phyloP scores from a whole-genome alignment of 192 early-diverging fungal species.

The Coemansia sp. region DNA sequence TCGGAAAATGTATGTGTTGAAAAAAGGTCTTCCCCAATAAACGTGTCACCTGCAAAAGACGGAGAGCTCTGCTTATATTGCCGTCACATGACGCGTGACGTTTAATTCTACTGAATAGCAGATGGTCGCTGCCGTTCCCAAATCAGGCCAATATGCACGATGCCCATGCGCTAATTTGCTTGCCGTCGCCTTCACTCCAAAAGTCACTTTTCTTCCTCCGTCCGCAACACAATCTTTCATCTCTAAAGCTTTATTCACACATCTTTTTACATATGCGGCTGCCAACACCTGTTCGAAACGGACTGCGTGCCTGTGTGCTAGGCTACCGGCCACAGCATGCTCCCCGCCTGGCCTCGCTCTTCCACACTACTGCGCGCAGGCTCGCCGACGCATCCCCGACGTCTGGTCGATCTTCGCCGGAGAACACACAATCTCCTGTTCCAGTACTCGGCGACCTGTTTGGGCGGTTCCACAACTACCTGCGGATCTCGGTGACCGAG shows the following conservation, averaged over 20 bases:
- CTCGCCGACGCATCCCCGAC: background rate
- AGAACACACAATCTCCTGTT: background rate
- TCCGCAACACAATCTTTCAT: background rate
- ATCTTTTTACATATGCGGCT: slow-evolving; percentile 2
- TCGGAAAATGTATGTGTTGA: too few relatives aligned
- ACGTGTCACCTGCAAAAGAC: too few relatives aligned
- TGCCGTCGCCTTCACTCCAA: too few relatives aligned
- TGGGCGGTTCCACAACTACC: slow-evolving; percentile 85
- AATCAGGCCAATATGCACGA: too few relatives aligned
- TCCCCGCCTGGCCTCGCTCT: background rate
- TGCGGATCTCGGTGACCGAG: slow-evolving; percentile 94
- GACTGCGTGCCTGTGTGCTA: background rate
- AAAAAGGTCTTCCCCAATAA: too few relatives aligned
- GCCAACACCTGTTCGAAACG: background rate
- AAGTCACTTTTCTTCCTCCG: background rate
- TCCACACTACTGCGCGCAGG: background rate
- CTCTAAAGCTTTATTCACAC: background rate
- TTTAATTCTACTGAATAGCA: too few relatives aligned
- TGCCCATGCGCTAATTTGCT: too few relatives aligned
- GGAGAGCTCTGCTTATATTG: background rate
- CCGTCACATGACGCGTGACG: too few relatives aligned
- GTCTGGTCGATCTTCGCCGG: background rate
- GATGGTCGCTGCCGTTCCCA: too few relatives aligned
- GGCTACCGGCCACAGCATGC: background rate
- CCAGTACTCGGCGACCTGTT: slow-evolving; percentile 71